Evolutionary conservation across 805 yeast species (phyloP), one percentile per base, ranked within the genome.

Genomic region (Metschnikowia lunata): DNA sequence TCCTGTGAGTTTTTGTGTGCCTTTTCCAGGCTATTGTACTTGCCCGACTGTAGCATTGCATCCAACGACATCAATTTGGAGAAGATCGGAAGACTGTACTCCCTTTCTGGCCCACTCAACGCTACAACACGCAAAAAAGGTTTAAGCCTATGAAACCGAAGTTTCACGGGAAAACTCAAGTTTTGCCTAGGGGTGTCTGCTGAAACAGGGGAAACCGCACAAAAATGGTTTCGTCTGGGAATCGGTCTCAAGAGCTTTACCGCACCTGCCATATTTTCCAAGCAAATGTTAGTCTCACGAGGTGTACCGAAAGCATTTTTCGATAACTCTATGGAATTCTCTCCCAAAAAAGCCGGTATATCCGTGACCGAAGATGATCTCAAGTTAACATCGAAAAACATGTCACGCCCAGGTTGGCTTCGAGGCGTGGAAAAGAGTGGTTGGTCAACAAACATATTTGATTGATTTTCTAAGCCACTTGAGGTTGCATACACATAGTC

Each of bases 71-170:
- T 12, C 26, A 49, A 28, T 2, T 30, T 26, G 7, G 26, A 14
- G 31, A 51, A 51, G 3, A 51, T 40, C 9, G 55, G 52, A 18
- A 47, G 47, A 8, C 12, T 37, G 35, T 51, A 47, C 29, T 51
- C 55, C 33, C 34, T 29, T 7, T 26, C 46, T 7, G 40, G 43
- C n/a, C 53, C 53, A 31, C 55, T 51, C 9, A 18, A 6, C 12
- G 37, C 23, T 9, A 50, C 13, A 15, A 48, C 52, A 1, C 28
- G 32, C 30, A 47, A 32, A 18, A 42, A 39, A 13, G 35, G 33
- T 26, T 39, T 45, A 10, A 27, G 13, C 8, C 14, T 12, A 13
- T 15, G 30, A 11, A 47, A 40, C n/a, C 26, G 37, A 34, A 49
- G 39, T 11, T 29, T 37, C n/a, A 49, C 50, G 9, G 40, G 23